These are phyloP conservation scores for Pleurotus pulmonarius DNA, from an alignment of 768 basidiomycete species.

Conservation along the genomic window DNA sequence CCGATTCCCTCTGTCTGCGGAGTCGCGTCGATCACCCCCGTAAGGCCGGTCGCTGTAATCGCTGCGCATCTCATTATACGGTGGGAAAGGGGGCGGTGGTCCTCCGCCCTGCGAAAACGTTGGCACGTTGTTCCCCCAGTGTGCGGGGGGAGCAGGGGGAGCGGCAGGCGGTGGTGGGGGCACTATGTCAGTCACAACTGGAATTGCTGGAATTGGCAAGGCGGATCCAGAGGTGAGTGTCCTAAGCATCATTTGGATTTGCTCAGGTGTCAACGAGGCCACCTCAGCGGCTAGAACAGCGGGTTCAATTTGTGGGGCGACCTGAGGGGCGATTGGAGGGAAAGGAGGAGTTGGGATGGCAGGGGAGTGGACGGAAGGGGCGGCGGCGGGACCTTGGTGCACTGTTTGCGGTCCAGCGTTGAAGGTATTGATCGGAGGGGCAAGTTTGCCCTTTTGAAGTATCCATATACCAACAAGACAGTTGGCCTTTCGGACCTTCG, in stretches of 20 bases:
- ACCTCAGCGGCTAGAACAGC: constrained; percentile 66
- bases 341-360: constrained; percentile 22
- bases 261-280: constrained; percentile 71
- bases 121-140: background rate
- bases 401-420: constrained; percentile 16
- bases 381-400: constrained; percentile 12
- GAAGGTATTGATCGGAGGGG: constrained; percentile 26
- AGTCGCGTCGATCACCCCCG: constrained; percentile 24
- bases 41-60: constrained; percentile 19
- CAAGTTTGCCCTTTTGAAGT: constrained; percentile 76
- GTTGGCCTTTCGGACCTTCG: constrained; percentile 57
- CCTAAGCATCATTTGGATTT: constrained; percentile 65
- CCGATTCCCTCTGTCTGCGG: constrained; percentile 11
- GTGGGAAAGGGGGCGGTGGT: constrained; percentile 11
- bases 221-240: constrained; percentile 45
- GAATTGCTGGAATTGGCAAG: constrained; percentile 20
- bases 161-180: constrained; percentile 21
- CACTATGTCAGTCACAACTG: constrained; percentile 8
- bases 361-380: constrained; percentile 9
- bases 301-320: constrained; percentile 26
- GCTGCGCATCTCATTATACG: background rate
- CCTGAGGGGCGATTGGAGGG: constrained; percentile 8
- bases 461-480: constrained; percentile 83
- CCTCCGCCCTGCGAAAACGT: constrained; percentile 13
- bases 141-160: constrained; percentile 6